These are phyloP conservation scores for Clavispora santaluciae DNA, from an alignment of 805 yeast genomes.

Conservation along the genomic window DNA sequence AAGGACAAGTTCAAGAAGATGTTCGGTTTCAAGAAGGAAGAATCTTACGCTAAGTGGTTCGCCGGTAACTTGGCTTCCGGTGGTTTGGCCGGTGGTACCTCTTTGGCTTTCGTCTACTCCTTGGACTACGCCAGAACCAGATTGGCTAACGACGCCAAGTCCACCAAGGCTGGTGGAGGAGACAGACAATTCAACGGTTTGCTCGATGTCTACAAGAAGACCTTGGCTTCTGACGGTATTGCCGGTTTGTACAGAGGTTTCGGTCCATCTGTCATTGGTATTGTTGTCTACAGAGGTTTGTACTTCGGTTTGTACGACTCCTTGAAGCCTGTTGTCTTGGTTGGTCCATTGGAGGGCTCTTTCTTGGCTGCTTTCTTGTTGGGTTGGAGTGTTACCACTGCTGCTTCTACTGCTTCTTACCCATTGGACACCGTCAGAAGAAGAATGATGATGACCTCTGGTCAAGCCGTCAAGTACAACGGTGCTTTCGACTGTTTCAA, in stretches of 20 bases:
- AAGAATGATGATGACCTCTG: slow-evolving; percentile 99
- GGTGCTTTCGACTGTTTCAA: slow-evolving; percentile 93
- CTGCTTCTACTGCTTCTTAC: slow-evolving; percentile 98
- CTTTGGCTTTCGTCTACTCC: slow-evolving; percentile 89
- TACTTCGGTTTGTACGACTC: slow-evolving; percentile 98
- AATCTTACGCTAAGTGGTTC: slow-evolving; percentile 89
- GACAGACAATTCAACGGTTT: slow-evolving; percentile 97
- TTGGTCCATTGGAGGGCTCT: slow-evolving; percentile 91
- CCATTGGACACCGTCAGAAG: slow-evolving; percentile 99
- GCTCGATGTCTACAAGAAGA: slow-evolving; percentile 93
- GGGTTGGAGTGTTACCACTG: slow-evolving; percentile 98
- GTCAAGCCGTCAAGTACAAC: slow-evolving; percentile 94
- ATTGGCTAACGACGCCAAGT: slow-evolving; percentile 97
- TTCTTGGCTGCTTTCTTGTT: slow-evolving; percentile 93
- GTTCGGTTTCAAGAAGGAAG: slow-evolving; percentile 97
- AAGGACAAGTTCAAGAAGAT: slow-evolving; percentile 93
- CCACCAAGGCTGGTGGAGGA: slow-evolving; percentile 71
- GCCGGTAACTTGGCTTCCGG: slow-evolving; percentile 98
- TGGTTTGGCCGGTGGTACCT: slow-evolving; percentile 98
- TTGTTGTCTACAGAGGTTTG: slow-evolving; percentile 97
- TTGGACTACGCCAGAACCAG: slow-evolving; percentile 98
- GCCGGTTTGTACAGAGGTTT: slow-evolving; percentile 99
- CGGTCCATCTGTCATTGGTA: slow-evolving; percentile 97
- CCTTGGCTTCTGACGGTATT: slow-evolving; percentile 91
- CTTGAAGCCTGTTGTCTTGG: slow-evolving; percentile 88